Percentiles rank a stretch among this genome's conserved stretches.
phyloP scores from a whole-genome alignment of 164 flowering plant genomes.

The Piper betle region DNA sequence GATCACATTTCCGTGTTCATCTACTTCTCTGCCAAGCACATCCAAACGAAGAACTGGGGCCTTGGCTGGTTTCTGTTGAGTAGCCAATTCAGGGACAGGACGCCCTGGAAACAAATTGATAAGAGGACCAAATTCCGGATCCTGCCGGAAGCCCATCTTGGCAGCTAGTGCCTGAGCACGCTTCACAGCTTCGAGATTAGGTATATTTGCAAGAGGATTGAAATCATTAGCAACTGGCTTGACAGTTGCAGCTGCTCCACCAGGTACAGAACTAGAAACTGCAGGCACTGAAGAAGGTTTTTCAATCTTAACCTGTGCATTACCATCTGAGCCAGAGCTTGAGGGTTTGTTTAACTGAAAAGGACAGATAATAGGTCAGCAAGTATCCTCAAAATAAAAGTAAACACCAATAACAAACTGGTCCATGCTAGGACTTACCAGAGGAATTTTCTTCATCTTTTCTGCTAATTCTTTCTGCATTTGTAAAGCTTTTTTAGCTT shows the following conservation, averaged over 20 bases:
- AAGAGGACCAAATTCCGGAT: constrained; percentile 85
- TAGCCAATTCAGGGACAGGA: constrained; percentile 30
- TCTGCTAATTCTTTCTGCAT: constrained; percentile 78
- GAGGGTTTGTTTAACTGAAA: constrained; percentile 52
- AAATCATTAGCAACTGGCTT: constrained; percentile 25
- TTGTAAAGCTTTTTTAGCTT: constrained; percentile 85
- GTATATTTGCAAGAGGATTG: constrained; percentile 23
- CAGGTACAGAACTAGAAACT: constrained; percentile 18
- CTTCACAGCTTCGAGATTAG: constrained; percentile 78
- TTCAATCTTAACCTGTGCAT: constrained; percentile 19
- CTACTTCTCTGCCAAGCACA: constrained; percentile 90
- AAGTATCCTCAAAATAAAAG: not conserved
- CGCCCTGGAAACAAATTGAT: constrained; percentile 91
- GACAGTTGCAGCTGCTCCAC: constrained; percentile 12
- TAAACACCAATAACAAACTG: not conserved
- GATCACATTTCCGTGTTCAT: constrained; percentile 92
- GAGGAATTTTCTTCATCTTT: constrained; percentile 70
- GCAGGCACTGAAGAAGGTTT: constrained; percentile 22
- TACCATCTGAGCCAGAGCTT: constrained; percentile 24
- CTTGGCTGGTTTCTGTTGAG: constrained; percentile 74
- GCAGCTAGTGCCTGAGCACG: constrained; percentile 97
- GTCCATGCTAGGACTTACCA: constrained; percentile 26
- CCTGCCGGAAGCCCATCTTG: constrained; percentile 94
- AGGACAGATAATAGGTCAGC: constrained; percentile 1
- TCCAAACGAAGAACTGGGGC: constrained; percentile 97